Evolutionary conservation across 192 early-diverging fungal species (phyloP), one percentile per base, ranked within the genome.

Genomic region (Podila horticola): DNA sequence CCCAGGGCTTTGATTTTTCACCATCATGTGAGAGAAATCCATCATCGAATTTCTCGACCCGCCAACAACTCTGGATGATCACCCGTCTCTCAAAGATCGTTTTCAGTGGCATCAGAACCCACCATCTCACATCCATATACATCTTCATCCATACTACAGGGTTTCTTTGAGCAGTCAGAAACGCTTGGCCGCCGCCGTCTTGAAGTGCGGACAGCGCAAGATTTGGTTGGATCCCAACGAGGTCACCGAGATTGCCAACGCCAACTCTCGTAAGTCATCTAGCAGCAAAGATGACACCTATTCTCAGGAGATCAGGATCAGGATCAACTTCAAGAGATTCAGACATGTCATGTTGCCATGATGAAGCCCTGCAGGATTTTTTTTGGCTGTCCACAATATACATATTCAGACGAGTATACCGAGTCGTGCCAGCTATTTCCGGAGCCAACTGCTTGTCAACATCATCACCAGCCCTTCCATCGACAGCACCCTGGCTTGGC

Each of bases 171-270:
- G 85, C 71, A 90, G 88, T 82, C 97, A 99, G 91, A 99, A 99
- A 89, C 92, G 97, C 69, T 91, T 99, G 75, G 97, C 97, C 66
- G 93, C 97, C 74, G 93, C 94, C 88, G 95, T 99, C 84, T 92
- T 99, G 84, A 95, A 95, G 87, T 98, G 97, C 88, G 97, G 97
- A 82, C 64, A 99, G 92, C 90, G 97, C 84, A 99, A 99, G 93
- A 90, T 99, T 84, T 99, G 97, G 97, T 88, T 99, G 62, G 97
- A 99, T 90, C 97, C 97, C 70, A 95, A 95, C 86, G 97, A 99
- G 91, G 90, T 91, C 71, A 93, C 86, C 71, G 97, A 97, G 87
- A 96, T 99, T 84, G 87, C 94, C 75, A 96, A 94, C 79, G 97
- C 96, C 89, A 98, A 99, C 93, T 98, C 97, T 83, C 95, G 97